A percentile compares a stretch with the other conserved stretches of the same genome.
Evolutionary conservation across 176 grass and related monocot genomes (phyloP).

Genomic region (Oryza officinalis): DNA sequence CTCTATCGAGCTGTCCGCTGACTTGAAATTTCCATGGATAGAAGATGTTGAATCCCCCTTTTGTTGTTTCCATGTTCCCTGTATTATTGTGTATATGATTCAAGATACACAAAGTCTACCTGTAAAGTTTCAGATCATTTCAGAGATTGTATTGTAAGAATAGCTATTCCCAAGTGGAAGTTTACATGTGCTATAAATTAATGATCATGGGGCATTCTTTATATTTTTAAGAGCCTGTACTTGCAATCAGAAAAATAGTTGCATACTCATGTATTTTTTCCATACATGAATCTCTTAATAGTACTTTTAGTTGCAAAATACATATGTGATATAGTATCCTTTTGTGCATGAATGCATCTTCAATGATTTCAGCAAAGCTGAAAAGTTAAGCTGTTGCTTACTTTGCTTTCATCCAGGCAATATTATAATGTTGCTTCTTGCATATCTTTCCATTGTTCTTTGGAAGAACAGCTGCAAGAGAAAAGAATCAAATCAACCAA

Average conservation of each 20-base stretch:
- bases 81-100: slow-evolving; percentile 19
- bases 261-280: not conserved
- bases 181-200: not conserved
- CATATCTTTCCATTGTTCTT: not conserved
- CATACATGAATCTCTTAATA: slow-evolving; percentile 11
- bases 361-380: not conserved
- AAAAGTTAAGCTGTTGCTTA: not conserved
- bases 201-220: not conserved
- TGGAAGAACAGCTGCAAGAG: slow-evolving; percentile 10
- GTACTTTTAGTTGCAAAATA: not conserved
- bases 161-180: slow-evolving; percentile 11
- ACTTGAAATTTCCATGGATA: slow-evolving; percentile 45
- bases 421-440: slow-evolving; percentile 2
- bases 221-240: slow-evolving; percentile 10
- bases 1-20: slow-evolving; percentile 46
- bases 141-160: slow-evolving; percentile 20
- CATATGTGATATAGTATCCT: not conserved
- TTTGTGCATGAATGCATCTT: not conserved
- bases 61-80: slow-evolving; percentile 32
- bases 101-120: slow-evolving; percentile 20
- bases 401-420: not conserved
- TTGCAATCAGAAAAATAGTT: slow-evolving; percentile 1
- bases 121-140: slow-evolving; percentile 36
- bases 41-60: not conserved
- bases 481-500: slow-evolving; percentile 2